phyloP scores from a whole-genome alignment of 345 rosid species.

The Eucalyptus decipiens region DNA sequence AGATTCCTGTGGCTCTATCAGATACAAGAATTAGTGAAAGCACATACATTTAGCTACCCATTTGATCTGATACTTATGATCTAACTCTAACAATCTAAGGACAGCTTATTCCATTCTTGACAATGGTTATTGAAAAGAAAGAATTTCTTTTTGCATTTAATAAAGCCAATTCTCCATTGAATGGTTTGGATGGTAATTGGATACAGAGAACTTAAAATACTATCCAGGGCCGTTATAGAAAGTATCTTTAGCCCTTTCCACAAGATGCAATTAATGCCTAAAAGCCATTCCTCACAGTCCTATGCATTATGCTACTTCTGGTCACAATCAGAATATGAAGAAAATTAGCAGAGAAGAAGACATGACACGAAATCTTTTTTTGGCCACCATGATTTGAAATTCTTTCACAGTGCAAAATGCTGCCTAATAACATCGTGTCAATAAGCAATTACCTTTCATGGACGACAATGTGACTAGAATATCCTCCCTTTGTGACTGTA shows the following conservation, averaged over 20 bases:
- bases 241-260: not conserved
- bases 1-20: not conserved
- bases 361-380: too few species aligned
- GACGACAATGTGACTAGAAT: constrained; percentile 70
- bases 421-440: not conserved
- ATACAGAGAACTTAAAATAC: not conserved
- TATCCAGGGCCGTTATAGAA: not conserved
- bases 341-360: too few species aligned
- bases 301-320: not conserved
- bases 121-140: not conserved
- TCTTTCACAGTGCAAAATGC: too few species aligned
- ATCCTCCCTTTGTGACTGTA: constrained; percentile 80
- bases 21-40: not conserved
- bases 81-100: not conserved
- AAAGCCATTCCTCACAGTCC: too few species aligned
- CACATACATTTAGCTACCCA: not conserved
- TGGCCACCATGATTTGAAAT: too few species aligned
- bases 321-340: too few species aligned
- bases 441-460: constrained; percentile 38
- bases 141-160: not conserved
- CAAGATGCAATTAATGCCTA: too few species aligned
- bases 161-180: not conserved
- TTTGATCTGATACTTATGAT: not conserved
- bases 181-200: not conserved
- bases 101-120: not conserved